Base-by-base conservation (phyloP, 306 rosid genomes). In the Gynostemma pentaphyllum region DNA sequence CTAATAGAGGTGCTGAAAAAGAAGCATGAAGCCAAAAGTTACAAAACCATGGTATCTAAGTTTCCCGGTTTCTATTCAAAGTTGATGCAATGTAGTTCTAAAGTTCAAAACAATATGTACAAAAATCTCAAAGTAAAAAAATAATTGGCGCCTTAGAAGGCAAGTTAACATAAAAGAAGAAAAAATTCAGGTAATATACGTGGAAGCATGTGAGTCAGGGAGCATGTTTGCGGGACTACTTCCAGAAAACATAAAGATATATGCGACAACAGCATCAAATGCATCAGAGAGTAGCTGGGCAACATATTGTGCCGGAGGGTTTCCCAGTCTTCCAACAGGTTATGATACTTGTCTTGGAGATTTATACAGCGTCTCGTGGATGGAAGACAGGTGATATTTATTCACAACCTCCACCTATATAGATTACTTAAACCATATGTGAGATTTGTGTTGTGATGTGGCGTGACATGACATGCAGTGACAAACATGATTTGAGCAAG, bases 171-270 rank as follows among this genome's bases (percentile, higher is more conserved):
- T 48, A 48, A 10, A 32, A 7, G 7, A 32, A 32, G 37, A 32
- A 7, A 2, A 19, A 50, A 11, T 24, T 22, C 3, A 85, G 94
- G 81, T 83, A 29, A 56, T 89, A 34, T 89, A 89, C 66, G 0
- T 86, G 12, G 97, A 89, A 75, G 89, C 97, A 5, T 89, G 97
- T 39, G 89, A 86, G n/a, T 13, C 86, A 5, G 97, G 95, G 64
- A 86, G 95, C 45, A 77, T 89, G 28, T 89, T 89, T 52, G 86
- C 79, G 8, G 94, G 95, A 12, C 46, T 84, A 27, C 89, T 86
- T 40, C 81, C 92, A 2, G 27, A 64, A 14, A 45, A 86, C 49
- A 39, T 82, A n/a, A 67, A 29, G 26, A 76, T 86, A 24, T 89
- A 82, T 34, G 89, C 74, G 41, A 79, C 83, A 8, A 86, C 97